phyloP scores from a whole-genome alignment of 805 yeast species.

The Suhomyces tanzawaensis region DNA sequence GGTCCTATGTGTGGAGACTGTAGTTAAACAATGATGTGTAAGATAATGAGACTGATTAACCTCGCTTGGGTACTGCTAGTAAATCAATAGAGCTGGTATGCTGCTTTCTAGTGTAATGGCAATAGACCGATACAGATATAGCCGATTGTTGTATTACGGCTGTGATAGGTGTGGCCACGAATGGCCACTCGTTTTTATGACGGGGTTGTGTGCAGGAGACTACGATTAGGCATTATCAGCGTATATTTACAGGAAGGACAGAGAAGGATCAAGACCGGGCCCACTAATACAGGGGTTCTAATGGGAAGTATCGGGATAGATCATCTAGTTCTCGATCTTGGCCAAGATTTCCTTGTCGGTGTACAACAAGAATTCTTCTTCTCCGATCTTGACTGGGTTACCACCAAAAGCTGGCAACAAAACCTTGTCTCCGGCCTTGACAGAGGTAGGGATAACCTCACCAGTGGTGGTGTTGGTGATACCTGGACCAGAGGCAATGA shows the following conservation, averaged over 20 bases:
- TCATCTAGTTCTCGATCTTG: constrained; percentile 53
- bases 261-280: not conserved
- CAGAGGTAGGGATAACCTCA: constrained; percentile 66
- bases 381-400: constrained; percentile 80
- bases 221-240: not conserved
- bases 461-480: constrained; percentile 69
- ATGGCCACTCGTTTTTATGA: not conserved
- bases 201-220: not conserved
- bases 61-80: too few relatives aligned
- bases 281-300: not conserved
- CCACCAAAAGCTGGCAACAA: constrained; percentile 96
- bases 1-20: too few relatives aligned
- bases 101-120: too few relatives aligned
- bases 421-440: constrained; percentile 88
- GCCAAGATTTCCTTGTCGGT: constrained; percentile 95
- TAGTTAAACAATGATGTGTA: too few relatives aligned
- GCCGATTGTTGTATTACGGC: too few relatives aligned
- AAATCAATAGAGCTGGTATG: too few relatives aligned
- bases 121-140: too few relatives aligned
- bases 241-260: constrained; percentile 5
- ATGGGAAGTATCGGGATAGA: not conserved
- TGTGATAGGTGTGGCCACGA: not conserved
- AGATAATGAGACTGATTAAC: too few relatives aligned
- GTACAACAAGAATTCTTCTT: constrained; percentile 77
- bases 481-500: constrained; percentile 95